These are phyloP conservation scores for Lizonia empirigonia DNA, from an alignment of 2,329 filamentous ascomycete species.

Conservation along the genomic window DNA sequence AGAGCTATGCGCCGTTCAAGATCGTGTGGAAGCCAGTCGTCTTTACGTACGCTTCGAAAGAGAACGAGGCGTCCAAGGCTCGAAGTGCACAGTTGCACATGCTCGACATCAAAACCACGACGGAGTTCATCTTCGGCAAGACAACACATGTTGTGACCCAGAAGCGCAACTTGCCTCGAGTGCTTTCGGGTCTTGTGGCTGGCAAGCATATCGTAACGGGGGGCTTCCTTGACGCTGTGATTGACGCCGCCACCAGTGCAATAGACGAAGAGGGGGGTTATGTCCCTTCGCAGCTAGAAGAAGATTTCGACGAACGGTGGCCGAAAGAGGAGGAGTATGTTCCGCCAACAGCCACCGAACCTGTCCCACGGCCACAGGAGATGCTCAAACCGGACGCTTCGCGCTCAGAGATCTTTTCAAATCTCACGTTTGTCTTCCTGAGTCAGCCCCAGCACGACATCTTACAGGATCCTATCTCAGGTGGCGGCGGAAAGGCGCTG, in stretches of 20 bases:
- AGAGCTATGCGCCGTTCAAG: conserved; percentile 68
- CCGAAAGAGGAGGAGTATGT: conserved; percentile 74
- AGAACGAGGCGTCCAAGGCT: conserved; percentile 58
- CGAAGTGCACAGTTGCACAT: conserved; percentile 72
- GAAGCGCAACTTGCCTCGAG: conserved; percentile 88
- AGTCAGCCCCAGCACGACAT: conserved; percentile 76
- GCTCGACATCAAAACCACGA: conserved; percentile 84
- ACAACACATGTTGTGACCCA: conserved; percentile 89
- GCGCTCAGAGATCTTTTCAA: conserved; percentile 76
- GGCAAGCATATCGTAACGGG: conserved; percentile 77
- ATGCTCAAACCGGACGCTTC: conserved; percentile 72
- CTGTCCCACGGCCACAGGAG: conserved; percentile 68
- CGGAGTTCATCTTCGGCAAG: conserved; percentile 69
- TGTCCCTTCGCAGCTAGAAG: conserved; percentile 67
- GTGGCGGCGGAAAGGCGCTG: conserved; percentile 82
- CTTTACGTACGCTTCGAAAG: conserved; percentile 79
- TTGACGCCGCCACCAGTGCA: conserved; percentile 60
- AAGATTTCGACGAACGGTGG: conserved; percentile 80
- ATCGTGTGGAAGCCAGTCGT: conserved; percentile 80
- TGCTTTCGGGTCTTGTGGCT: conserved; percentile 83
- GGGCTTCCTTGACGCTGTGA: conserved; percentile 74
- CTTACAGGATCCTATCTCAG: conserved; percentile 74
- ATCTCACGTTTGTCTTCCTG: conserved; percentile 88
- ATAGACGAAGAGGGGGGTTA: conserved; percentile 52
- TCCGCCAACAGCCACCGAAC: conserved; percentile 77